Evolutionary conservation across 768 basidiomycete genomes (phyloP).

Genomic region (Russula sp.): DNA sequence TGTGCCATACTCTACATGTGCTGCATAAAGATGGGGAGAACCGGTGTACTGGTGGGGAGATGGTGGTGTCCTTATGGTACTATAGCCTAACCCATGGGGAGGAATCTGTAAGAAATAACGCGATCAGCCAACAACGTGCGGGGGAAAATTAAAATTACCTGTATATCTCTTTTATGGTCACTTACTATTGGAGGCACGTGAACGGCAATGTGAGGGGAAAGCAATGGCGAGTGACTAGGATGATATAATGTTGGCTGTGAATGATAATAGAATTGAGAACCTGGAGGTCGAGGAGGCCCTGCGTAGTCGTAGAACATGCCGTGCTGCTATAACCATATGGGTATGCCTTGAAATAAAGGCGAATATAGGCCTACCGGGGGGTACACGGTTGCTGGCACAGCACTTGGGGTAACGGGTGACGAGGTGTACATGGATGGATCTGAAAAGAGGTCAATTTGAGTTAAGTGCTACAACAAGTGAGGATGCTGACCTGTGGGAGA

Average conservation of each 20-base stretch:
- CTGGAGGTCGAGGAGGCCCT: slow-evolving; percentile 37
- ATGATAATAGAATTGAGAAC: slow-evolving; percentile 55
- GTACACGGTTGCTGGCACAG: slow-evolving; percentile 43
- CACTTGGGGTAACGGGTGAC: slow-evolving; percentile 37
- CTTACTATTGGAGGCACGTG: slow-evolving; percentile 34
- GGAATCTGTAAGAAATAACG: slow-evolving; percentile 39
- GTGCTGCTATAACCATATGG: slow-evolving; percentile 35
- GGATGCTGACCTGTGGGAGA: slow-evolving; percentile 33
- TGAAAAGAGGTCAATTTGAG: slow-evolving; percentile 41
- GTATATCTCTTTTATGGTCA: slow-evolving; percentile 52
- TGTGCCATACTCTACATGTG: slow-evolving; percentile 41
- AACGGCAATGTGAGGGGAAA: slow-evolving; percentile 39
- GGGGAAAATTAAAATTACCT: slow-evolving; percentile 33
- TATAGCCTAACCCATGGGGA: slow-evolving; percentile 36
- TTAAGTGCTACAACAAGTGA: slow-evolving; percentile 45
- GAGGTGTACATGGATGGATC: slow-evolving; percentile 47
- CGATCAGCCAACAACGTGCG: slow-evolving; percentile 32
- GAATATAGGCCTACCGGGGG: slow-evolving; percentile 32
- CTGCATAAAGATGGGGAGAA: slow-evolving; percentile 31
- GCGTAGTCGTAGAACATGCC: slow-evolving; percentile 55
- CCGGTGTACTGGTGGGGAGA: slow-evolving; percentile 33
- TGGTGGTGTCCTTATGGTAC: slow-evolving; percentile 36
- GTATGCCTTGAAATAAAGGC: slow-evolving; percentile 38
- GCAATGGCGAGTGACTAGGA: slow-evolving; percentile 47
- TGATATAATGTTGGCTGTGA: slow-evolving; percentile 55